Percentiles rank a stretch among this genome's conserved stretches.
Conservation (phyloP, 2,329 filamentous ascomycete genomes). For the Lachnellula cervina region DNA sequence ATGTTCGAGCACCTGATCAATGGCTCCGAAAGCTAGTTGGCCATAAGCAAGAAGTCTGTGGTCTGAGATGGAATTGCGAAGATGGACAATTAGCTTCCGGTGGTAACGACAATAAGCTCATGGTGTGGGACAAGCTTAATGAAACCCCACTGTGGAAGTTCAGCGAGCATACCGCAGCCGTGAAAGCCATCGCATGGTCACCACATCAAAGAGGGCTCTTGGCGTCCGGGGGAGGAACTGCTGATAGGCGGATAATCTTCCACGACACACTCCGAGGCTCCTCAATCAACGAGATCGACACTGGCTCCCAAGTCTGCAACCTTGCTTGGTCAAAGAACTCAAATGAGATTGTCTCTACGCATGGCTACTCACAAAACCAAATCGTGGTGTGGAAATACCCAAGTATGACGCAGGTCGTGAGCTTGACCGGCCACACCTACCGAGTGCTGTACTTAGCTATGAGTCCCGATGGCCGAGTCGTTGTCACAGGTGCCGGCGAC, state of each 20-base stretch:
- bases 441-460: slow-evolving; percentile 94
- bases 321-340: slow-evolving; percentile 96
- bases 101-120: slow-evolving; percentile 97
- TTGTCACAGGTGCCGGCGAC: slow-evolving; percentile 93
- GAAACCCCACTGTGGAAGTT: slow-evolving; percentile 91
- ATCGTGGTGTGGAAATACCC: slow-evolving; percentile 99
- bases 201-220: slow-evolving; percentile 90
- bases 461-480: slow-evolving; percentile 90
- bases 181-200: slow-evolving; percentile 97
- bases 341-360: slow-evolving; percentile 94
- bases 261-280: slow-evolving; percentile 89
- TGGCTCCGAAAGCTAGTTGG: slow-evolving; percentile 82
- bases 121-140: slow-evolving; percentile 97
- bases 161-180: slow-evolving; percentile 88
- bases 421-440: slow-evolving; percentile 92
- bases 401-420: slow-evolving; percentile 94
- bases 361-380: slow-evolving; percentile 96
- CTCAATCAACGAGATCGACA: slow-evolving; percentile 83
- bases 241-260: slow-evolving; percentile 94
- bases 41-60: slow-evolving; percentile 97
- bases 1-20: slow-evolving; percentile 88
- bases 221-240: slow-evolving; percentile 93
- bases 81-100: slow-evolving; percentile 92
- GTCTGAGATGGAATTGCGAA: slow-evolving; percentile 93
- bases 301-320: slow-evolving; percentile 98